phyloP scores from a whole-genome alignment of 176 grass and related monocot species.

The Paspalum vaginatum region DNA sequence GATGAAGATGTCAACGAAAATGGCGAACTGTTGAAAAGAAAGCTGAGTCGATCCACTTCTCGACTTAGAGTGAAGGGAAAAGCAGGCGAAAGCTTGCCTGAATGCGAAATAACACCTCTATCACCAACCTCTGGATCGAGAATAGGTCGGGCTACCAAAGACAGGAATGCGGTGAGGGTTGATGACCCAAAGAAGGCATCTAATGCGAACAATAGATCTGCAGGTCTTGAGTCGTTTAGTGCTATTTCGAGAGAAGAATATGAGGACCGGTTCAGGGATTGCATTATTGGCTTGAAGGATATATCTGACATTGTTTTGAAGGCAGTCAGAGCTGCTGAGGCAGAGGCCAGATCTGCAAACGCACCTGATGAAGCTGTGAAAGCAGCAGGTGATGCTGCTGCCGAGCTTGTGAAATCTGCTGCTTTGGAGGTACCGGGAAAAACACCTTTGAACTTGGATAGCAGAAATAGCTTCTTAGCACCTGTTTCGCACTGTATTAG shows the following conservation, averaged over 20 bases:
- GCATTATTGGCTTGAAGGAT: conserved; percentile 89
- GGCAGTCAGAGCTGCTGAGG: conserved; percentile 87
- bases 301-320: conserved; percentile 91
- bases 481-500: conserved; percentile 19
- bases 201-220: conserved; percentile 44
- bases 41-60: conserved; percentile 40
- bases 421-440: conserved; percentile 75
- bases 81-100: conserved; percentile 58
- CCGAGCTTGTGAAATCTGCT: conserved; percentile 89
- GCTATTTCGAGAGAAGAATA: conserved; percentile 58
- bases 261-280: conserved; percentile 86
- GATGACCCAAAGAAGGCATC: conserved; percentile 58
- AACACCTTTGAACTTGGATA: neutral
- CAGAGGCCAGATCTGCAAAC: conserved; percentile 77
- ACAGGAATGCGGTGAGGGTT: conserved; percentile 41
- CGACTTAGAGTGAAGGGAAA: conserved; percentile 66
- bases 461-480: conserved; percentile 1
- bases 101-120: conserved; percentile 54
- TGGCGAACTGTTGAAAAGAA: conserved; percentile 56
- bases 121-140: conserved; percentile 62
- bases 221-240: conserved; percentile 26
- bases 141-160: conserved; percentile 43
- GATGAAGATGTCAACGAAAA: conserved; percentile 53
- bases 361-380: conserved; percentile 86
- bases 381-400: conserved; percentile 97